Conservation (phyloP, 768 basidiomycete species). For the Amanita exitialis region DNA sequence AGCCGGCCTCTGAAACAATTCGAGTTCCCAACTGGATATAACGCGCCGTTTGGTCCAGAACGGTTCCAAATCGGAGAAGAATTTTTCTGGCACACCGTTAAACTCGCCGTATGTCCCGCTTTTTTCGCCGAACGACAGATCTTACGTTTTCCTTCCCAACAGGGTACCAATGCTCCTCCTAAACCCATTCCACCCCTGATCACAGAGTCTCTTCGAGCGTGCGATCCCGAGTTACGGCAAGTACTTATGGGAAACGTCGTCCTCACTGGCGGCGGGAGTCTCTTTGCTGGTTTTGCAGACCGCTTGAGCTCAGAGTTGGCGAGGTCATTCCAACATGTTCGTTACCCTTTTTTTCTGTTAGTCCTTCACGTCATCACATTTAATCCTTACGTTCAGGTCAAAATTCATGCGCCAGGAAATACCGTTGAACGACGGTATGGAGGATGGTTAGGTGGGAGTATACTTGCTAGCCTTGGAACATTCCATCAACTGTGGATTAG, state of each 20-base stretch:
- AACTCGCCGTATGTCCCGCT: slow-evolving; percentile 35
- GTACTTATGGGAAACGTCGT: slow-evolving; percentile 90
- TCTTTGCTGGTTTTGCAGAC: slow-evolving; percentile 80
- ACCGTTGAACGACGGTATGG: slow-evolving; percentile 85
- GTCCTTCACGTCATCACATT: neutral
- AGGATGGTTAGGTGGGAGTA: slow-evolving; percentile 93
- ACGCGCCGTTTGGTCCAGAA: slow-evolving; percentile 71
- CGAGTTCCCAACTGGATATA: slow-evolving; percentile 95
- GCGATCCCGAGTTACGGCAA: slow-evolving; percentile 87
- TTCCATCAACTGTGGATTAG: slow-evolving; percentile 98
- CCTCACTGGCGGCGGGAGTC: slow-evolving; percentile 87
- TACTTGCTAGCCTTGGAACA: slow-evolving; percentile 88
- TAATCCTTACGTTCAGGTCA: slow-evolving; percentile 40
- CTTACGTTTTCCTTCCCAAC: neutral
- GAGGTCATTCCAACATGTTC: slow-evolving; percentile 69
- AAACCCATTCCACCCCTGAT: slow-evolving; percentile 73
- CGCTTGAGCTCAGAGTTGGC: slow-evolving; percentile 70
- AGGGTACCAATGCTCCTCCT: slow-evolving; percentile 40
- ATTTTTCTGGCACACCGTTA: slow-evolving; percentile 68
- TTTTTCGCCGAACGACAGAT: neutral
- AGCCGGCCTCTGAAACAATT: slow-evolving; percentile 57
- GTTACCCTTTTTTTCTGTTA: slow-evolving; percentile 21
- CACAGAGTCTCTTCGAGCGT: slow-evolving; percentile 65
- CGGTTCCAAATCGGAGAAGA: slow-evolving; percentile 82
- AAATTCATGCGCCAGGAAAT: slow-evolving; percentile 89